Percentiles rank a stretch among this genome's conserved stretches.
Evolutionary conservation across 2,329 filamentous ascomycete species (phyloP).

Genomic region (Monilinia fructigena): DNA sequence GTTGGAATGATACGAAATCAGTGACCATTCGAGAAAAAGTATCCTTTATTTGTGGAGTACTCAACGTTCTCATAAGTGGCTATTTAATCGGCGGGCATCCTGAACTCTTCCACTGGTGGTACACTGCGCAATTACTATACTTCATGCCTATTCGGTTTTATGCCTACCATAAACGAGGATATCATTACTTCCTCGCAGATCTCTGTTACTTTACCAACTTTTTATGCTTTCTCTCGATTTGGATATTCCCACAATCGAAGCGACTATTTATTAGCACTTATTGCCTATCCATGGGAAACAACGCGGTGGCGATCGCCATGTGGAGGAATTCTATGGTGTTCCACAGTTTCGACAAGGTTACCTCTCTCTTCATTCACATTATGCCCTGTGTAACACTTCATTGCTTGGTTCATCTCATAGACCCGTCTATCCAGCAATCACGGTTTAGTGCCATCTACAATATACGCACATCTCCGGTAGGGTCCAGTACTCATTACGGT

Average conservation of each 20-base stretch:
- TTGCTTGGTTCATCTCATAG: constrained; percentile 81
- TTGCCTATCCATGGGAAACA: constrained; percentile 93
- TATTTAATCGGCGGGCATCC: constrained; percentile 87
- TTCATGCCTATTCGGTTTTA: constrained; percentile 97
- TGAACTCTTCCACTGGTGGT: constrained; percentile 89
- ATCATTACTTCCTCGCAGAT: constrained; percentile 96
- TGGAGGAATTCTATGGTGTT: constrained; percentile 99
- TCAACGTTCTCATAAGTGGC: constrained; percentile 96
- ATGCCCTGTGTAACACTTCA: constrained; percentile 96
- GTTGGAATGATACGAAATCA: constrained; percentile 86
- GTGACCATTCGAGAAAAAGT: constrained; percentile 91
- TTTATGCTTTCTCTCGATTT: constrained; percentile 76
- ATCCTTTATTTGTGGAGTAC: constrained; percentile 91
- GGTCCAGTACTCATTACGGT: constrained; percentile 76
- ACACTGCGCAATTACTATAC: constrained; percentile 80
- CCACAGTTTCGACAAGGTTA: constrained; percentile 97
- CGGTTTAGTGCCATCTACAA: constrained; percentile 83
- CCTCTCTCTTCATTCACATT: constrained; percentile 96
- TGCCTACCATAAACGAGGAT: constrained; percentile 86
- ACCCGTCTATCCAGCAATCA: constrained; percentile 60
- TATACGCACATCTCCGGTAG: constrained; percentile 67
- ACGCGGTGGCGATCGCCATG: constrained; percentile 96
- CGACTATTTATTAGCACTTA: constrained; percentile 89
- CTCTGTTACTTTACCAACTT: constrained; percentile 98
- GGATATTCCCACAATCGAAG: constrained; percentile 87